Base-by-base conservation (phyloP, 306 rosid species). In the Ceratonia siliqua region DNA sequence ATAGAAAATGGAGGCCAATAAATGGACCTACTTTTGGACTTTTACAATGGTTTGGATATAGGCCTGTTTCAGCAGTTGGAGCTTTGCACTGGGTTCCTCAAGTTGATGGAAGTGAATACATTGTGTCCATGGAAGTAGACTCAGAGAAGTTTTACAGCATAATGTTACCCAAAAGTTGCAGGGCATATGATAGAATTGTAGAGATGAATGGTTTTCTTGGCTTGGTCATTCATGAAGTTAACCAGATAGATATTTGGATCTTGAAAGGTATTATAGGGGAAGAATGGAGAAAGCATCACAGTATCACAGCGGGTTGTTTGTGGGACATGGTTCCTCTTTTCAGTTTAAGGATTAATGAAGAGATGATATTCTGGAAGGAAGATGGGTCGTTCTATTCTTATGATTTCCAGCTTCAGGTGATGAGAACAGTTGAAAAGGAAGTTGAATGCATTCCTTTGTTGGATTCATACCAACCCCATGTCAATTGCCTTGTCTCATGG, bases 71-170 rank as follows among this genome's bases (percentile, higher is more conserved):
- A n/a, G 84, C 84, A 15, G 49, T 73, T 3, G 88, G 84, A 61
- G 90, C 85, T 63, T 20, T 86, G 72, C 90, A 86, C 56, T 86
- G 90, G 90, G 56, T 76, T 62, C 90, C 88, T 46, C 56, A 78
- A 33, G 9, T 81, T 27, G 79, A 81, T 11, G 25, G 8, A 10
- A 79, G 81, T 27, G 80, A 81, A 38, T 67, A 63, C 74, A 43
- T 83, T 2, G 81, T 83, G 59, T 83, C 86, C 0, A 38, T 83
- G 62, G 86, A 83, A 15, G 68, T 81, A 21, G 74, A 75, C 3
- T 58, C 59, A 17, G 90, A 86, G 39, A 83, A 30, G 81, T 86
- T 86, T 68, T 82, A 72, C 67, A 82, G 68, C 6, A 28, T 73
- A 13, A 25, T 68, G 10, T 82, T 86, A 30, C 90, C 90, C 9